Evolutionary conservation across 768 basidiomycete species (phyloP).

Genomic region (Mycena albidolilacea): DNA sequence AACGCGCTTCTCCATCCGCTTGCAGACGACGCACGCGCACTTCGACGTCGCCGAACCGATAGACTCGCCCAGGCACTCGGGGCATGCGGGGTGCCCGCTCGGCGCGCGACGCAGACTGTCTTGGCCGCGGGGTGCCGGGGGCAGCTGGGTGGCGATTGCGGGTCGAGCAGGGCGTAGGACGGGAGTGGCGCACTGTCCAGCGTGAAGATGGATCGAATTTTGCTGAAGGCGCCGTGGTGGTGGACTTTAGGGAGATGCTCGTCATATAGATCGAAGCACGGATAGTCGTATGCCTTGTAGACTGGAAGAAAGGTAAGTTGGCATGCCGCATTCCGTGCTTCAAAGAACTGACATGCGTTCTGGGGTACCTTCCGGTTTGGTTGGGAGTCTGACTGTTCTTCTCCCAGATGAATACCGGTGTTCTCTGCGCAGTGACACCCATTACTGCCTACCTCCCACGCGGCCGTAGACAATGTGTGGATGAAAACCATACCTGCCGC

Average conservation of each 20-base stretch:
- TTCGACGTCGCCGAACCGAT: neutral
- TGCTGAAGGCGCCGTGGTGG: neutral
- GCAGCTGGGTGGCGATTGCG: constrained; percentile 1
- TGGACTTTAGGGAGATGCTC: neutral
- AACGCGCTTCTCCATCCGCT: neutral
- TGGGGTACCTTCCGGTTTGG: no score
- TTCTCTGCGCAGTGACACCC: no score
- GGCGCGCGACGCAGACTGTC: neutral
- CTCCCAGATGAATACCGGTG: no score
- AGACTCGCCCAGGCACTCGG: neutral
- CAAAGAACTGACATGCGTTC: neutral
- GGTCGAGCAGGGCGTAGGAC: neutral
- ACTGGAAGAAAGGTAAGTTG: neutral
- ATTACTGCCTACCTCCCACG: constrained; percentile 9
- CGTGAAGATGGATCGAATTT: neutral
- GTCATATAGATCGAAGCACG: constrained; percentile 11
- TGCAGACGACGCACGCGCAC: neutral
- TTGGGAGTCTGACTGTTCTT: no score
- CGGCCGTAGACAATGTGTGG: constrained; percentile 12
- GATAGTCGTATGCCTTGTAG: constrained; percentile 4
- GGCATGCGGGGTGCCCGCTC: neutral
- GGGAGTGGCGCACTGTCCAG: neutral
- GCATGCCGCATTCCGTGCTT: neutral
- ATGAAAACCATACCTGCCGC: constrained; percentile 11
- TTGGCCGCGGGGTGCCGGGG: neutral